Percentiles rank a stretch among this genome's conserved stretches.
Evolutionary conservation across 768 basidiomycete species (phyloP).

Genomic region (Agaricus bisporus): DNA sequence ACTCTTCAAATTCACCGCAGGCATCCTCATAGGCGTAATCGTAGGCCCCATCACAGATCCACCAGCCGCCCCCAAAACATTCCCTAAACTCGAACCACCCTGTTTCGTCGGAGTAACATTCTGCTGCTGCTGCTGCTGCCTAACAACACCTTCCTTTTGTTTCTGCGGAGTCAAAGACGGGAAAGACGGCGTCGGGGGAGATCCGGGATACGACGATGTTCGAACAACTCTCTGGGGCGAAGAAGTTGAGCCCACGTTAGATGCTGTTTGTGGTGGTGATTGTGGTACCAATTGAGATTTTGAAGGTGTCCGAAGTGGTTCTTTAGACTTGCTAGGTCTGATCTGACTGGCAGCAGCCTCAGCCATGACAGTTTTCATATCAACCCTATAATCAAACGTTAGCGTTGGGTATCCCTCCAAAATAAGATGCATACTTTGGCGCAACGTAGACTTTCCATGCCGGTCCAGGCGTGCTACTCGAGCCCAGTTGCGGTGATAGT

Average conservation of each 20-base stretch:
- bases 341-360: conserved; percentile 44
- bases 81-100: not conserved
- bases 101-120: conserved; percentile 1
- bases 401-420: conserved; percentile 1
- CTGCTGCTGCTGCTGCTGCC: not conserved
- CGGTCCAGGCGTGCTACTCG: conserved; percentile 14
- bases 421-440: conserved; percentile 40
- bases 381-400: conserved; percentile 43
- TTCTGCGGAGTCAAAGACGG: conserved; percentile 3
- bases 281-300: not conserved
- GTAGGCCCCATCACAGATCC: conserved; percentile 53
- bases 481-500: conserved; percentile 13
- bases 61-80: conserved; percentile 12
- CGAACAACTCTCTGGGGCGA: not conserved
- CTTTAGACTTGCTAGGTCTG: not conserved
- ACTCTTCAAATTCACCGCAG: conserved; percentile 17
- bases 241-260: not conserved
- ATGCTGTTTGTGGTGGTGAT: not conserved
- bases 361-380: conserved; percentile 84
- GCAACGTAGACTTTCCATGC: conserved; percentile 45
- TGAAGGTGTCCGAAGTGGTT: not conserved
- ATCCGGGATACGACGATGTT: not conserved
- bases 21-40: conserved; percentile 53
- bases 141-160: not conserved
- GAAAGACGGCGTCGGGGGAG: not conserved